Percentiles rank a stretch among this genome's conserved stretches.
These are phyloP conservation scores for Podaxis rugospora DNA, from an alignment of 768 basidiomycete species.

Conservation along the genomic window DNA sequence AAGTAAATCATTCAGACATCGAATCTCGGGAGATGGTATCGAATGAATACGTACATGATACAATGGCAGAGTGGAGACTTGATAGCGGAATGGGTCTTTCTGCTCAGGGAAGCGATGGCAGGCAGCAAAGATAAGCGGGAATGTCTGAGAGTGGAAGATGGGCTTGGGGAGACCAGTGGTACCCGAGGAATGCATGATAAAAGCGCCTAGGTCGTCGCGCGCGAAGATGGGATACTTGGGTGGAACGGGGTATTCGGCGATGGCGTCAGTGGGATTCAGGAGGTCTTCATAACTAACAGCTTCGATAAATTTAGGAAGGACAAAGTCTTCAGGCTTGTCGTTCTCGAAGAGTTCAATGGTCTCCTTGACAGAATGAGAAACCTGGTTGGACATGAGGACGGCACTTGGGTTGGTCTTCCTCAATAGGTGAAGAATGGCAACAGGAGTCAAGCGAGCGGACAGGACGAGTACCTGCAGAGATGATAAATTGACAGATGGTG, in stretches of 20 bases:
- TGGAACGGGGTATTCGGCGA: constrained; percentile 19
- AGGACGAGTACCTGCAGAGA: constrained; percentile 27
- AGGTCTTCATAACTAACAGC: constrained; percentile 26
- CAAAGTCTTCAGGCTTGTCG: neutral
- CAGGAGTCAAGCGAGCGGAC: constrained; percentile 31
- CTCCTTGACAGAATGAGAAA: constrained; percentile 26
- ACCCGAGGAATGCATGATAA: constrained; percentile 48
- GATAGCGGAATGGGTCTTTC: constrained; percentile 23
- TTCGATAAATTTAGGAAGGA: constrained; percentile 19
- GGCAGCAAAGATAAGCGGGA: constrained; percentile 27
- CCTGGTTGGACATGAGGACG: constrained; percentile 27
- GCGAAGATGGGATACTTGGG: constrained; percentile 19
- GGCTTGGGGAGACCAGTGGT: constrained; percentile 49
- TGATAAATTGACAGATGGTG: neutral
- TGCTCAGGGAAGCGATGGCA: constrained; percentile 29
- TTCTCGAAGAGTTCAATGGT: constrained; percentile 18
- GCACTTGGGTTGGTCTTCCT: constrained; percentile 25
- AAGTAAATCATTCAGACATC: neutral
- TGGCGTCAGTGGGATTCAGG: constrained; percentile 16
- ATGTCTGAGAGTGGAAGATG: constrained; percentile 31
- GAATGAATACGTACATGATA: constrained; percentile 28
- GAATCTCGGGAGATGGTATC: neutral
- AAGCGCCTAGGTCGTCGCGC: constrained; percentile 29
- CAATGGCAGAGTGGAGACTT: constrained; percentile 33
- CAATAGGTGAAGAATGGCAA: constrained; percentile 31